Evolutionary conservation across 768 basidiomycete species (phyloP).

Genomic region (Podaxis pistillaris): DNA sequence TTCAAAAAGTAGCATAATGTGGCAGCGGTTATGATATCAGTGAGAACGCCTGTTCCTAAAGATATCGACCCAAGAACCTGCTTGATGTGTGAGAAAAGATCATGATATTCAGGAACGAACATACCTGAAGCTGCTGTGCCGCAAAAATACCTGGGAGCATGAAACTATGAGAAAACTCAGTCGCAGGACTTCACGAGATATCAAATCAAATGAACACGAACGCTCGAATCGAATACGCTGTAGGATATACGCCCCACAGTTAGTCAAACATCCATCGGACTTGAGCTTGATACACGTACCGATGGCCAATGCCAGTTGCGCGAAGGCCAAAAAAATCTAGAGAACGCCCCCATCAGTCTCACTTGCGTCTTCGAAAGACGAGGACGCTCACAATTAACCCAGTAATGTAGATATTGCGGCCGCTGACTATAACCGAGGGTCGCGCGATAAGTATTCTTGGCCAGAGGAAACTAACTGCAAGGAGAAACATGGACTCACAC

Average conservation of each 20-base stretch:
- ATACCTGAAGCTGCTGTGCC: conserved; percentile 45
- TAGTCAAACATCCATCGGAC: neutral
- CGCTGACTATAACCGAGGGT: conserved; percentile 45
- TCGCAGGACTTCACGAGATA: neutral
- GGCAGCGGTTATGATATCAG: conserved; percentile 57
- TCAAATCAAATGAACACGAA: conserved; percentile 7
- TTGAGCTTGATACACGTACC: conserved; percentile 25
- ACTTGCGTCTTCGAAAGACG: neutral
- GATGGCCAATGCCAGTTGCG: conserved; percentile 37
- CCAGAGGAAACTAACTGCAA: neutral
- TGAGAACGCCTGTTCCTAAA: conserved; percentile 50
- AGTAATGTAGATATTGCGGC: conserved; percentile 51
- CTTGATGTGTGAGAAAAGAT: neutral
- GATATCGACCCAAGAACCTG: conserved; percentile 52
- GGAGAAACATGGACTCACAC: conserved; percentile 39
- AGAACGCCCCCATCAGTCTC: neutral
- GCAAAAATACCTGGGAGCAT: conserved; percentile 39
- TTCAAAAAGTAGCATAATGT: conserved; percentile 61
- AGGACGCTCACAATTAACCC: conserved; percentile 47
- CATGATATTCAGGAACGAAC: conserved; percentile 12
- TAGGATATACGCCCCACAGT: neutral
- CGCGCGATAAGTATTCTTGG: conserved; percentile 5
- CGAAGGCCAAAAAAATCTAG: conserved; percentile 46
- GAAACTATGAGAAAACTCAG: conserved; percentile 28
- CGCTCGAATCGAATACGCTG: conserved; percentile 9